Evolutionary conservation across 1,284 basidiomycete genomes (phyloP), one percentile per base, ranked within the genome.

Genomic region (Puccinia horiana): DNA sequence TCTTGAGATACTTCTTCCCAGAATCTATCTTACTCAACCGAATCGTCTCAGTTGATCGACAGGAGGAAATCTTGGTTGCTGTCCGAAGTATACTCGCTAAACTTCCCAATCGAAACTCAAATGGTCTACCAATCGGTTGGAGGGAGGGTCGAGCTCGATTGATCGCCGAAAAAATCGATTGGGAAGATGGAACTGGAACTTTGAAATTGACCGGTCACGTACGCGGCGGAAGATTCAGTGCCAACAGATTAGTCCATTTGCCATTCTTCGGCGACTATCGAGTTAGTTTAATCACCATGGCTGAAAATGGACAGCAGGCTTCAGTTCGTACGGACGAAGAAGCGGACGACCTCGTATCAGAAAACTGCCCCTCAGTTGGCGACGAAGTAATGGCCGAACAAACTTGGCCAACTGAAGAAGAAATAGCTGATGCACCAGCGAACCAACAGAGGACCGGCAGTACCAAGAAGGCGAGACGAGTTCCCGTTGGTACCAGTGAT

Each of bases 361-460:
- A 91, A 83, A 98, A 98, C 86, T 42, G 40, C 32, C 79, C 79
- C n/a, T 81, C 72, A 32, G 91, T 92, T 44, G 93, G 93, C 0
- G 95, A 98, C 85, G 91, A 94, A 83, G 90, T 98, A 88, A 91
- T 90, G 20, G 96, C 96, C 86, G 96, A 99, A 86, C 96, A 99
- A 88, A 99, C 96, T 0, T 98, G 96, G 96, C 96, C 96, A 0
- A 98, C 95, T 0, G 95, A 98, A 86, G 96, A 98, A 85, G 96
- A 98, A 87, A 94, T 99, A 92, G 89, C 89, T 3, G 88, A 87
- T 3, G 87, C 86, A 0, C 86, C 87, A 9, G 88, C 86, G 11
- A 87, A 86, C 1, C 92, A 83, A 92, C n/a, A 58, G 44, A 20
- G 29, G 20, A 32, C 26, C 11, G 67, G 35, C 8, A 20, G 11